Evolutionary conservation across 345 rosid species (phyloP).

Genomic region (Brassica incana): DNA sequence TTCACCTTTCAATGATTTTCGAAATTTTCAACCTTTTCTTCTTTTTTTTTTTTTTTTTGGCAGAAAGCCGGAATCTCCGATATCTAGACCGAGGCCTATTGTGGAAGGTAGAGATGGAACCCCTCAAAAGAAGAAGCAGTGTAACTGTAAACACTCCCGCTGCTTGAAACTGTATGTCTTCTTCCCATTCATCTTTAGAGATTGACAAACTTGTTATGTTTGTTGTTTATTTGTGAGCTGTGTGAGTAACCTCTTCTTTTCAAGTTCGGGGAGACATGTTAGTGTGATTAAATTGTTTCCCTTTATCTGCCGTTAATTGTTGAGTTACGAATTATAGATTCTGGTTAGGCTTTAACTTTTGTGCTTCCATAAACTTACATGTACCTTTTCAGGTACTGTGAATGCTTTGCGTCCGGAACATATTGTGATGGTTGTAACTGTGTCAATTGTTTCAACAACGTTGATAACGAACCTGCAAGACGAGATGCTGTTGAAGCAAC

Average conservation of each 20-base stretch:
- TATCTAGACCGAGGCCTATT: constrained; percentile 59
- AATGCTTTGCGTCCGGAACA: constrained; percentile 95
- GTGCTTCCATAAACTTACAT: neutral
- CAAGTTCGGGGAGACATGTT: too few species aligned
- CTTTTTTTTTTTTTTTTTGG: neutral
- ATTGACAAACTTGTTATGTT: neutral
- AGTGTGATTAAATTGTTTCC: too few species aligned
- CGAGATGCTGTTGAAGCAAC: constrained; percentile 94
- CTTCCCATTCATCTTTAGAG: neutral
- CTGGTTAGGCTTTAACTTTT: neutral
- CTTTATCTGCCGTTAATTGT: neutral
- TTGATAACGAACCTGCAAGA: constrained; percentile 87
- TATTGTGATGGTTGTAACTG: constrained; percentile 99
- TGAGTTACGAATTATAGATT: neutral
- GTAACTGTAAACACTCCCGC: constrained; percentile 96
- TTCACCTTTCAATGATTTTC: neutral
- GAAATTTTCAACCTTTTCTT: constrained; percentile 9
- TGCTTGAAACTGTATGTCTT: constrained; percentile 90
- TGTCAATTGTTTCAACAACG: constrained; percentile 86
- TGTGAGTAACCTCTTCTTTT: too few species aligned
- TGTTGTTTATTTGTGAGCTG: neutral
- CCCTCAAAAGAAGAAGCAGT: constrained; percentile 93
- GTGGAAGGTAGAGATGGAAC: constrained; percentile 82
- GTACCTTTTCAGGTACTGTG: constrained; percentile 73
- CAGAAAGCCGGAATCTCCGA: constrained; percentile 92